phyloP scores from a whole-genome alignment of 345 rosid genomes.

The Citropsis articulata region DNA sequence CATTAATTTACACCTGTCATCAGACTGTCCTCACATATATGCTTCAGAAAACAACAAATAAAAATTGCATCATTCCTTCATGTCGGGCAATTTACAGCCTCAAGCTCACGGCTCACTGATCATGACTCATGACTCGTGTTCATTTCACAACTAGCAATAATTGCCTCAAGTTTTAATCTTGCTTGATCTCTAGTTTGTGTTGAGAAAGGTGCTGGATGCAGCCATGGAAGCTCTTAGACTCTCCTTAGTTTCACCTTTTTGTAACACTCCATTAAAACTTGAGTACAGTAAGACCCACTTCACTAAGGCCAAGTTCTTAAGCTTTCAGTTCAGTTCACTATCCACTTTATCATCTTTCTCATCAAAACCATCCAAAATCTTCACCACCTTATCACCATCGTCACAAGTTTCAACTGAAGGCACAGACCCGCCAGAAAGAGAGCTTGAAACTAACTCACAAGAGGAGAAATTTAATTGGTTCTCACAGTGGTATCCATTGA shows the following conservation, averaged over 20 bases:
- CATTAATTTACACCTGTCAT: background rate
- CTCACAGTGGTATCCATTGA: slow-evolving; percentile 47
- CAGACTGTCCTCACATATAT: background rate
- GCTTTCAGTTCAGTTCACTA: background rate
- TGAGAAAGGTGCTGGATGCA: background rate
- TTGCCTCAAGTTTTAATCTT: background rate
- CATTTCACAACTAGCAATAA: background rate
- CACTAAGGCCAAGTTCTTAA: background rate
- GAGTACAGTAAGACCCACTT: background rate
- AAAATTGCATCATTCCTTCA: no score
- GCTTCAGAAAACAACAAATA: no score
- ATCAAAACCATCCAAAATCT: slow-evolving; percentile 13
- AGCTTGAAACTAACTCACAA: slow-evolving; percentile 11
- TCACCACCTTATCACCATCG: slow-evolving; percentile 17
- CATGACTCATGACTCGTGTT: background rate
- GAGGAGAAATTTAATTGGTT: slow-evolving; percentile 47
- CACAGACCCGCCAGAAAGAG: background rate
- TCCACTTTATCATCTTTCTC: background rate
- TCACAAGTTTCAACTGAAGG: slow-evolving; percentile 2
- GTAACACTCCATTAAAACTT: background rate
- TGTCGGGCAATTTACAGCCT: no score
- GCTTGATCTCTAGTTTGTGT: background rate
- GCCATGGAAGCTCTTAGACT: slow-evolving; percentile 22
- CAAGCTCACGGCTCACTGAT: no score
- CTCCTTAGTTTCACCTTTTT: background rate